Evolutionary conservation across 306 rosid genomes (phyloP), one percentile per base, ranked within the genome.

Genomic region (Vicia faba): DNA sequence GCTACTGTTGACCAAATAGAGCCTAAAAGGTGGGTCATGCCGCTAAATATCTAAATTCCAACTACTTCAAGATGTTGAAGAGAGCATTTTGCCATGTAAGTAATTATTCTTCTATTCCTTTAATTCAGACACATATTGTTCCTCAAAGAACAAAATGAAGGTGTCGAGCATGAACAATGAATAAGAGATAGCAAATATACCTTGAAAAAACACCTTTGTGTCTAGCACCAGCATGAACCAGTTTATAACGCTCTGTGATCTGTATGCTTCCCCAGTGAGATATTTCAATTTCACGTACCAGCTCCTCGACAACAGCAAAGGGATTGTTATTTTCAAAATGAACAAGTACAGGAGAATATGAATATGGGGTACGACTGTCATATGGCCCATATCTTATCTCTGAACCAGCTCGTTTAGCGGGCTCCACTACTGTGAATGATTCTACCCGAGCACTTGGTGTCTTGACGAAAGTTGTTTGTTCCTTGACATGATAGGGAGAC

Each of bases 241-340:
- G 65, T 61, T 51, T 85, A 74, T 93, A 93, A 72, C 80, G 84
- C 87, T 93, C 97, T 2, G 91, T 93, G 81, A 93, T 78, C 74
- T 86, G 97, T 64, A 93, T 12, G 79, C 64, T 90, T 53, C 99
- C 99, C 99, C 99, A 89, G 76, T 93, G 99, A 83, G 99, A 93
- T 83, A 93, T 84, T 79, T 93, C 99, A 66, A 93, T 84, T 82
- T 90, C 99, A 1, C 97, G 99, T 66, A 86, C 96, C 46, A 93
- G 92, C 80, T 90, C 99, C 95, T 93, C 99, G 76, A 90, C 95
- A 49, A 86, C 86, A 36, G 96, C 87, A 71, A 90, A 93, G 73
- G 97, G 87, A 72, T 81, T 73, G 86, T 90, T 93, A 53, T 93
- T 93, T 79, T 93, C 99, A 86, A 93, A 86, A 84, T 93, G 99